A percentile compares a stretch with the other conserved stretches of the same genome.
phyloP scores from a whole-genome alignment of 495 filamentous ascomycete genomes.

The Aspergillus nidulans region DNA sequence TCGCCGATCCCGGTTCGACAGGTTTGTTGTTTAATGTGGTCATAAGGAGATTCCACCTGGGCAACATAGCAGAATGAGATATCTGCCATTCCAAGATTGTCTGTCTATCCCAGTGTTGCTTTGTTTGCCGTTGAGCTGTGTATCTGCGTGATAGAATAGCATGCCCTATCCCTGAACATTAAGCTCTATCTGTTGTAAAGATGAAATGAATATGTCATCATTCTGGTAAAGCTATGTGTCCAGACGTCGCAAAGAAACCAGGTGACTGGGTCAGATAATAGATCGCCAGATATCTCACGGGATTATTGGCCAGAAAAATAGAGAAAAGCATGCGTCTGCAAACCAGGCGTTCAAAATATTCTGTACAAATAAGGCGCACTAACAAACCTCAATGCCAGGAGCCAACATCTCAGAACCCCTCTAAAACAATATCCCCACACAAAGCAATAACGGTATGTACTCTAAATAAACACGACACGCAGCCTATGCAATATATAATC shows the following conservation, averaged over 20 bases:
- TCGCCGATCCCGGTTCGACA: constrained; percentile 10
- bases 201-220: neutral
- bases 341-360: neutral
- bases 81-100: too few species aligned
- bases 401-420: neutral
- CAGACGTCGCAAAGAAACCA: neutral
- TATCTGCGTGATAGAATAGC: too few species aligned
- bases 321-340: neutral
- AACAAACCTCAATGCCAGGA: constrained; percentile 5
- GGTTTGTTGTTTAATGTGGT: neutral
- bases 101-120: neutral
- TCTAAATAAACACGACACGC: constrained; percentile 14
- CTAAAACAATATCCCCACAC: constrained; percentile 4
- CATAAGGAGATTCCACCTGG: neutral
- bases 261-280: neutral
- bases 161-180: too few species aligned
- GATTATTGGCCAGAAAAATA: neutral
- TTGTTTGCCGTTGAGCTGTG: neutral
- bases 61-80: neutral
- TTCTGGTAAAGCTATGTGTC: neutral
- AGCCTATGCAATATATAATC: constrained; percentile 19
- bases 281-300: neutral
- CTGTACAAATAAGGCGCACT: constrained; percentile 2
- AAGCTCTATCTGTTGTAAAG: too few species aligned
- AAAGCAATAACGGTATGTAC: constrained; percentile 17